Evolutionary conservation across 2,329 filamentous ascomycete species (phyloP).

Genomic region (Periconia sp.): DNA sequence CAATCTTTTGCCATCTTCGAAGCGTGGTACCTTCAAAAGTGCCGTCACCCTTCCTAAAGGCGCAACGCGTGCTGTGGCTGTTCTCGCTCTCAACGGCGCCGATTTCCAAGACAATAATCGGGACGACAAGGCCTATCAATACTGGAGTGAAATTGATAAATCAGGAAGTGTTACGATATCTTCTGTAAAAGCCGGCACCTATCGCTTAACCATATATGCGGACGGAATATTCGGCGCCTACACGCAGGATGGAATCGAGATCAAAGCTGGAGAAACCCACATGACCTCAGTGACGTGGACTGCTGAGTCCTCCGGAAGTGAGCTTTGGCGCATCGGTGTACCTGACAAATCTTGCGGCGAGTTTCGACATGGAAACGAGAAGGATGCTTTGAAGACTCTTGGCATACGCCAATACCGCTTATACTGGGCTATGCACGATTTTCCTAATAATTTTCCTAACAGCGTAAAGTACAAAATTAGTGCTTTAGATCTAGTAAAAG

Average conservation of each 20-base stretch:
- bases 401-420: slow-evolving; percentile 61
- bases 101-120: slow-evolving; percentile 63
- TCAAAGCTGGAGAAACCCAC: slow-evolving; percentile 44
- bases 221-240: slow-evolving; percentile 64
- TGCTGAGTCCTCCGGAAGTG: slow-evolving; percentile 58
- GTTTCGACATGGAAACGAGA: slow-evolving; percentile 59
- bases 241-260: slow-evolving; percentile 53
- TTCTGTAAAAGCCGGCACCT: slow-evolving; percentile 59
- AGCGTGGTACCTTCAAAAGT: slow-evolving; percentile 55
- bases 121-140: slow-evolving; percentile 60
- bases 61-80: slow-evolving; percentile 55
- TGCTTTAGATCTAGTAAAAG: slow-evolving; percentile 47
- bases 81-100: slow-evolving; percentile 55
- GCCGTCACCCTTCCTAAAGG: slow-evolving; percentile 55
- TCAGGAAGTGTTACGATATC: slow-evolving; percentile 55
- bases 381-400: slow-evolving; percentile 49
- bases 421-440: slow-evolving; percentile 65
- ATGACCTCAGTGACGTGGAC: slow-evolving; percentile 50
- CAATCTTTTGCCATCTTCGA: slow-evolving; percentile 58
- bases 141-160: slow-evolving; percentile 56
- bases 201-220: slow-evolving; percentile 65
- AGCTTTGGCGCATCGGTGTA: slow-evolving; percentile 64
- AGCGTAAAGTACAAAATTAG: slow-evolving; percentile 62
- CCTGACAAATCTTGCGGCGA: slow-evolving; percentile 65
- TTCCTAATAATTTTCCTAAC: slow-evolving; percentile 59